Evolutionary conservation across 352 stramenopile genomes (phyloP), one percentile per base, ranked within the genome.

Genomic region (Elongisporangium prolatum): DNA sequence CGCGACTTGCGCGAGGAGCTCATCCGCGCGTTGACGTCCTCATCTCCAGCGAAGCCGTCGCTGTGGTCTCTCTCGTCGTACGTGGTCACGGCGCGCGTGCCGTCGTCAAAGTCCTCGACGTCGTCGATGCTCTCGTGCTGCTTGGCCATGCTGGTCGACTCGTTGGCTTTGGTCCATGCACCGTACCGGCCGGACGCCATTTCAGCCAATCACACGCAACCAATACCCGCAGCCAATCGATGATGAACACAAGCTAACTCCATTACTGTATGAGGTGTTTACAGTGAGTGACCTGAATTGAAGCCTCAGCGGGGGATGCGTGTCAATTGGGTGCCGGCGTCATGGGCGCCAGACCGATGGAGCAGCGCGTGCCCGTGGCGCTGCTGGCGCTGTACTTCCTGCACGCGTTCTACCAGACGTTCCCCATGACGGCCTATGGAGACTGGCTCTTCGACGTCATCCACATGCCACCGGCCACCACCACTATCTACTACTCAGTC

Each of bases 101-200:
- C 81, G 65, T 94, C 83, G 59, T 89, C 79, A 64, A 90, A 93
- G 63, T 93, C 84, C 44, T 93, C 84, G 21, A 80, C 81, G 55
- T 84, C 74, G 59, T 93, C 84, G 48, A 93, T 77, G 56, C 91
- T 84, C 57, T 91, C 91, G 60, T 81, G 70, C 65, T 80, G 64
- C 50, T 61, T 57, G 54, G 64, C 62, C 79, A 90, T 93, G 37
- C 51, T 25, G 28, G 18, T 54, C 52, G 24, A 21, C 16, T 16
- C 7, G 50, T 52, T 69, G 44, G 60, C 48, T 58, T 56, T 71
- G 56, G 52, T 44, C 53, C 59, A 57, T 55, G 55, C 59, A 53
- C 21, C 25, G 13, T 17, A 21, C 37, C 38, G 25, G 34, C 37
- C 38, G 25, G 34, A 13, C 37, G 21, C n/a, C 16, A 9, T 75